These are phyloP conservation scores for Citrullus amarus DNA, from an alignment of 306 rosid species.

Conservation along the genomic window DNA sequence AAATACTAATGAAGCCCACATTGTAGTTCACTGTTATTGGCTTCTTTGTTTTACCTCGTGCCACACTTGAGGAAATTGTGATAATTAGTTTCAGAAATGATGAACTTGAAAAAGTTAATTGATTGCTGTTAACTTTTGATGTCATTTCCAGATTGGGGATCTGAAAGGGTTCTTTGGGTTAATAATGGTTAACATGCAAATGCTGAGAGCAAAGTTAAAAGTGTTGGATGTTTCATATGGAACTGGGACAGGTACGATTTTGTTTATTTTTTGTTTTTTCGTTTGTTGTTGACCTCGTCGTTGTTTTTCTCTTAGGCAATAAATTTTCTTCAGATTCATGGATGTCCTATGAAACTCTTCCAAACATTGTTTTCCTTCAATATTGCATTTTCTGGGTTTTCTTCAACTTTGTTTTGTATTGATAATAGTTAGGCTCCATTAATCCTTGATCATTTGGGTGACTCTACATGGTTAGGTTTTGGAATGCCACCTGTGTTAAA, in stretches of 20 bases:
- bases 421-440: neutral
- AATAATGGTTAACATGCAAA: constrained; percentile 62
- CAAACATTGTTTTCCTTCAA: neutral
- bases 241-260: constrained; percentile 51
- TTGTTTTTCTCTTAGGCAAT: no score
- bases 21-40: neutral
- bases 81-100: neutral
- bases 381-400: neutral
- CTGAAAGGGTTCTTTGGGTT: constrained; percentile 76
- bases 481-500: neutral
- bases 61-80: neutral
- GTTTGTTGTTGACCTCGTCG: neutral
- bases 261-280: neutral
- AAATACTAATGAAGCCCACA: no score
- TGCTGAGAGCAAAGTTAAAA: constrained; percentile 65
- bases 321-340: neutral
- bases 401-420: neutral
- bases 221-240: constrained; percentile 71
- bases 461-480: neutral
- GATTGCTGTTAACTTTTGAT: neutral
- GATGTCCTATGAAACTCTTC: neutral
- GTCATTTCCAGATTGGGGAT: constrained; percentile 66
- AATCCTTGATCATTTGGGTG: neutral
- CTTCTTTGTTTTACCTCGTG: neutral
- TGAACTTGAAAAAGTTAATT: neutral